Percentiles rank a stretch among this genome's conserved stretches.
Conservation (phyloP, 768 basidiomycete genomes). For the Leccinellum luteum region DNA sequence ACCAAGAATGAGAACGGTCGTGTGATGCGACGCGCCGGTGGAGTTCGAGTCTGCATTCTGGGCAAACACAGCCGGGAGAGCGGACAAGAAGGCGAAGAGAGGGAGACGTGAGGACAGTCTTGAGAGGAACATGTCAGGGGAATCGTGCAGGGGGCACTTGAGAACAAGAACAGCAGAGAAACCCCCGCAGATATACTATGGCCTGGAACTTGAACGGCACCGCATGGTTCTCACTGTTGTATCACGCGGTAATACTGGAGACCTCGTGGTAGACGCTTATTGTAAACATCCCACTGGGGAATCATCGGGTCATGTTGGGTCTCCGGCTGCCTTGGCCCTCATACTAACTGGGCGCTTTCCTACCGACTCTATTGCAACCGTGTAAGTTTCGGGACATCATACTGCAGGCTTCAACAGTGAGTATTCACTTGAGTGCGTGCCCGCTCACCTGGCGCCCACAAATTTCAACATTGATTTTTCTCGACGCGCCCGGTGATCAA, state of each 20-base stretch:
- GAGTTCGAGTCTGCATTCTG: slow-evolving; percentile 1
- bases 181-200: background rate
- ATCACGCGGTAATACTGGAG: background rate
- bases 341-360: too few relatives aligned
- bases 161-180: background rate
- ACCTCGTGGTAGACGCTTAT: background rate
- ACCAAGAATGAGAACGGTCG: slow-evolving; percentile 56
- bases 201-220: background rate
- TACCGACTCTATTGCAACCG: too few relatives aligned
- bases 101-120: background rate
- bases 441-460: too few relatives aligned
- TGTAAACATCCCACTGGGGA: background rate
- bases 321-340: background rate
- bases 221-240: background rate
- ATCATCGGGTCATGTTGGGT: background rate
- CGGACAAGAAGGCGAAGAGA: slow-evolving; percentile 4
- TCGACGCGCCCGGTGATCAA: too few relatives aligned
- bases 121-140: slow-evolving; percentile 12
- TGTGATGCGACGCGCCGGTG: slow-evolving; percentile 8
- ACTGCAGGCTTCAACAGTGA: too few relatives aligned
- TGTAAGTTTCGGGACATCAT: too few relatives aligned
- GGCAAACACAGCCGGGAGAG: background rate
- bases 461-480: too few relatives aligned
- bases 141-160: background rate
- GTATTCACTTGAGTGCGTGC: too few relatives aligned